Conservation (phyloP, 1,284 basidiomycete genomes). For the Somion occarium region DNA sequence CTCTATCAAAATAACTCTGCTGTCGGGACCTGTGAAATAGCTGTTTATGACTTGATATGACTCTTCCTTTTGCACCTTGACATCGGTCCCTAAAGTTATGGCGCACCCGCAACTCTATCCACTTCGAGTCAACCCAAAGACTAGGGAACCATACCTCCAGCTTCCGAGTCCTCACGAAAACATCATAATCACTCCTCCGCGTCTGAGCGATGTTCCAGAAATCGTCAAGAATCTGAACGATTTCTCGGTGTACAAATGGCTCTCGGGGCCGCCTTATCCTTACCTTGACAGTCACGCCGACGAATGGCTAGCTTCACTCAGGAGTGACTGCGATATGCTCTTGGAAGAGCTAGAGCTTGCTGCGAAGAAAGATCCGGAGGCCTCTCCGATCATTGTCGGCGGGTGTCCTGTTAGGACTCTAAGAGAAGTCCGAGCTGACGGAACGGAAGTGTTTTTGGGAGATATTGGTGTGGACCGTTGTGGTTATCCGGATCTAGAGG, state of each 20-base stretch:
- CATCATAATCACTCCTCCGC: constrained; percentile 57
- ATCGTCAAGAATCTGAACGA: constrained; percentile 44
- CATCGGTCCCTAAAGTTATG: not conserved
- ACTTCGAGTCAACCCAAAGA: constrained; percentile 18
- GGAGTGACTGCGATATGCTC: constrained; percentile 22
- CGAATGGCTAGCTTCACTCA: constrained; percentile 26
- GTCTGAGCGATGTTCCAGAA: constrained; percentile 37
- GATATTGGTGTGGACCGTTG: constrained; percentile 36
- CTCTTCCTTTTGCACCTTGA: no score
- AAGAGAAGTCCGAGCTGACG: constrained; percentile 44
- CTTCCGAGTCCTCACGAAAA: constrained; percentile 42
- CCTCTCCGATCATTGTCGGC: constrained; percentile 28
- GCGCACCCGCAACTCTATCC: constrained; percentile 14
- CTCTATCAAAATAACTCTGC: no score
- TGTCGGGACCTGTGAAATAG: no score
- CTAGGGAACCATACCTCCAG: constrained; percentile 10
- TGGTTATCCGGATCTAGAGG: constrained; percentile 29
- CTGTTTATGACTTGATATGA: no score
- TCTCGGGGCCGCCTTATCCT: constrained; percentile 46
- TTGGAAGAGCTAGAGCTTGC: constrained; percentile 34
- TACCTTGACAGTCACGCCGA: constrained; percentile 41
- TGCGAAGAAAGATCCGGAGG: constrained; percentile 20
- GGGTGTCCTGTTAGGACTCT: constrained; percentile 40
- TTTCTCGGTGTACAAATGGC: constrained; percentile 39
- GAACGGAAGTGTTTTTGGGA: constrained; percentile 43